Conservation (phyloP, 441 rosid species). For the Theobroma grandiflorum region DNA sequence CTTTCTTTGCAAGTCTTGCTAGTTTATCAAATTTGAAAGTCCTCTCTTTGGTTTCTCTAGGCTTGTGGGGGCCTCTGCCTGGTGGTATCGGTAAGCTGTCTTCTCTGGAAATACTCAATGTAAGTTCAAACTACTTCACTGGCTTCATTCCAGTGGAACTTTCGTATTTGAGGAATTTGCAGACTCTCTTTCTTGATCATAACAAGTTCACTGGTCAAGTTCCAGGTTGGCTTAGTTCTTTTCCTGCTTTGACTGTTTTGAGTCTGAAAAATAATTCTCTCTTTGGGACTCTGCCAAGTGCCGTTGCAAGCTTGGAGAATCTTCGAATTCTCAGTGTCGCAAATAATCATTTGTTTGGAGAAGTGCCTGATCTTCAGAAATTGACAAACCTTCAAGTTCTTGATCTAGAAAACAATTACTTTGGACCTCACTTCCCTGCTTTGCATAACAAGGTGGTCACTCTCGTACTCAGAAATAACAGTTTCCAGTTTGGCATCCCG, state of each 20-base stretch:
- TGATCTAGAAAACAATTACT: slow-evolving; percentile 52
- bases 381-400: slow-evolving; percentile 67
- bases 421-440: slow-evolving; percentile 63
- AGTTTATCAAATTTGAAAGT: slow-evolving; percentile 55
- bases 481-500: slow-evolving; percentile 54
- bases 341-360: slow-evolving; percentile 54
- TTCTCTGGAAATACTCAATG: slow-evolving; percentile 65
- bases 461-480: slow-evolving; percentile 55
- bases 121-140: slow-evolving; percentile 60
- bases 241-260: slow-evolving; percentile 53
- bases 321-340: slow-evolving; percentile 54
- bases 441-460: slow-evolving; percentile 45
- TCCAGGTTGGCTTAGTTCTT: slow-evolving; percentile 51
- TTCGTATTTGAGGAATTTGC: slow-evolving; percentile 50
- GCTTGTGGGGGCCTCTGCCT: slow-evolving; percentile 60
- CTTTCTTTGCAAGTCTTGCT: slow-evolving; percentile 48
- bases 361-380: slow-evolving; percentile 51
- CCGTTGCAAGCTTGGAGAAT: slow-evolving; percentile 42
- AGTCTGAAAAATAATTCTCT: slow-evolving; percentile 64
- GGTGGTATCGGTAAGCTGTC: slow-evolving; percentile 43
- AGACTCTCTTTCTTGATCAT: slow-evolving; percentile 57
- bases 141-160: slow-evolving; percentile 56
- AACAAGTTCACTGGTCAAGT: slow-evolving; percentile 57
- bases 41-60: slow-evolving; percentile 62
- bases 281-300: slow-evolving; percentile 51